phyloP scores from a whole-genome alignment of 1,284 basidiomycete genomes.

The Kalmanozyma brasiliensis region DNA sequence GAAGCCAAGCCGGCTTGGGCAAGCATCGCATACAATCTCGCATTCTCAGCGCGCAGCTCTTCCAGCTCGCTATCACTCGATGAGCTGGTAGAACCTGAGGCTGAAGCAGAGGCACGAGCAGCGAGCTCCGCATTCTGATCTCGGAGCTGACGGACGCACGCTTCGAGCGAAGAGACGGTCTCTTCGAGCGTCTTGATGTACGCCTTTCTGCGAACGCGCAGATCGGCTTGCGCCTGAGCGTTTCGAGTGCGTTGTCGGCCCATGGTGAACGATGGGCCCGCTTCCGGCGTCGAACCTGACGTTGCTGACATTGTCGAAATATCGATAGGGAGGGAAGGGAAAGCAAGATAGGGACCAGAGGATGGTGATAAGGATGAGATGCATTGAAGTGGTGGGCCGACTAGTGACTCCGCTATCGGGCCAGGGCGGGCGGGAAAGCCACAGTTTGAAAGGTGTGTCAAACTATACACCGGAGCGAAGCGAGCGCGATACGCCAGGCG shows the following conservation, averaged over 20 bases:
- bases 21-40: constrained; percentile 7
- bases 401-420: background rate
- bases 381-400: no score
- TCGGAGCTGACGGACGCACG: constrained; percentile 20
- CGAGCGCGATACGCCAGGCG: background rate
- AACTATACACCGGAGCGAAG: no score
- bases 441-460: background rate
- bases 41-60: constrained; percentile 17
- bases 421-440: no score
- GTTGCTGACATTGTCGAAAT: constrained; percentile 10
- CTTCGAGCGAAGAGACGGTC: constrained; percentile 36
- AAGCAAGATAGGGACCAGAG: background rate
- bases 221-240: constrained; percentile 41
- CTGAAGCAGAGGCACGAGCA: background rate
- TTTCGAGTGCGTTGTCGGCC: constrained; percentile 30
- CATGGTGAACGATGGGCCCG: background rate
- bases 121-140: constrained; percentile 11
- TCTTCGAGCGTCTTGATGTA: constrained; percentile 47
- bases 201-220: constrained; percentile 26
- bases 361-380: background rate
- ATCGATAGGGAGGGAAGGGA: background rate
- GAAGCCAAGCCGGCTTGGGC: constrained; percentile 26
- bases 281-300: background rate
- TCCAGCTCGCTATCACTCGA: background rate
- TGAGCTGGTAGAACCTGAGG: background rate